phyloP scores from a whole-genome alignment of 345 rosid genomes.

The Aquilaria malaccensis region DNA sequence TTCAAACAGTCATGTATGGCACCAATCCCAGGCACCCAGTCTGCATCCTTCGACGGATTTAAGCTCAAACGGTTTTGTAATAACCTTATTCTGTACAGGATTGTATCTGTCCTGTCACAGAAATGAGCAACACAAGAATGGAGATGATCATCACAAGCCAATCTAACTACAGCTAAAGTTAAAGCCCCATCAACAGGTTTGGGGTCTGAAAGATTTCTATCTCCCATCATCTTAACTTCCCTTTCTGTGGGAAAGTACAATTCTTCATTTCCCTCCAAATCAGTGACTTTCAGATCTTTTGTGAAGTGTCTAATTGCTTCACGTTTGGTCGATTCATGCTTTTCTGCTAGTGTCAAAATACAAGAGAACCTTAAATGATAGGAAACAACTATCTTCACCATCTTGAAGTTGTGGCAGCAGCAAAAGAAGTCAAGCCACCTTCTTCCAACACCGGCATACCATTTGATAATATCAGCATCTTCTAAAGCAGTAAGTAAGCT shows the following conservation, averaged over 20 bases:
- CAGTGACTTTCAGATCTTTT: constrained; percentile 64
- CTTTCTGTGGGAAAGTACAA: constrained; percentile 67
- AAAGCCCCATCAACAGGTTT: constrained; percentile 78
- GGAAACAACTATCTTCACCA: constrained; percentile 68
- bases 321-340: constrained; percentile 78
- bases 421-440: constrained; percentile 94
- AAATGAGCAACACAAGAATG: constrained; percentile 64
- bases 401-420: constrained; percentile 83
- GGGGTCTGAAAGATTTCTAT: constrained; percentile 68
- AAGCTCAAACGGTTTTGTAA: constrained; percentile 44
- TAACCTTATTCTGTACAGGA: constrained; percentile 46
- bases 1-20: constrained; percentile 54
- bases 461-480: constrained; percentile 82
- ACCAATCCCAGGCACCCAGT: constrained; percentile 58
- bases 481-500: constrained; percentile 55
- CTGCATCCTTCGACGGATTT: constrained; percentile 41
- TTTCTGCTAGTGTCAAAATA: constrained; percentile 82
- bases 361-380: constrained; percentile 93
- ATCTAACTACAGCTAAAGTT: constrained; percentile 60
- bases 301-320: constrained; percentile 75
- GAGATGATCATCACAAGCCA: constrained; percentile 60
- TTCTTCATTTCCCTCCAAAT: constrained; percentile 45
- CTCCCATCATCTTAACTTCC: constrained; percentile 95
- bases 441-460: constrained; percentile 90
- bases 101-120: constrained; percentile 55